phyloP scores from a whole-genome alignment of 495 filamentous ascomycete genomes.

The Cercophora scortea region DNA sequence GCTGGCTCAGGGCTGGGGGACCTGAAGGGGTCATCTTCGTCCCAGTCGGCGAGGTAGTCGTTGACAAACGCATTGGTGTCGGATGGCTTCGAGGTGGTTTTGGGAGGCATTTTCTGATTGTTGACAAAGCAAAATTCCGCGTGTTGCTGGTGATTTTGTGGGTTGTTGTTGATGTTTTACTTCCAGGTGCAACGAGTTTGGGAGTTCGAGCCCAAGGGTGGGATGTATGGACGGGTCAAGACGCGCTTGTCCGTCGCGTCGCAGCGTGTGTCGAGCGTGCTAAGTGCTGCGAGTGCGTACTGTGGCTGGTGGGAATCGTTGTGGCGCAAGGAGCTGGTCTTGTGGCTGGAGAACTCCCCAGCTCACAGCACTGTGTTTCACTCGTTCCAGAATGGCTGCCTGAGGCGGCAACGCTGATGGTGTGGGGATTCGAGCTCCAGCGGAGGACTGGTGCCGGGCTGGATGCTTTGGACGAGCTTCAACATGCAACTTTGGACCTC shows the following conservation, averaged over 20 bases:
- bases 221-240: neutral
- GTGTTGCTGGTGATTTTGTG: neutral
- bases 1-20: constrained; percentile 24
- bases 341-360: neutral
- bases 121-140: neutral
- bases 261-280: too few relatives aligned
- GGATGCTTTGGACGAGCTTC: too few relatives aligned
- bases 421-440: neutral
- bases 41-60: constrained; percentile 21
- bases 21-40: constrained; percentile 24
- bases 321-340: constrained; percentile 3
- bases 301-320: neutral
- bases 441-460: too few relatives aligned
- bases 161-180: too few relatives aligned
- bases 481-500: neutral
- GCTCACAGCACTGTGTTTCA: too few relatives aligned
- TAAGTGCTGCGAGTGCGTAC: constrained; percentile 1
- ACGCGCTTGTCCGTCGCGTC: constrained; percentile 9
- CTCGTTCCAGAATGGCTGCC: constrained; percentile 1
- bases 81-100: neutral
- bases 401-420: constrained; percentile 15
- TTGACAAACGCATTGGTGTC: constrained; percentile 9
- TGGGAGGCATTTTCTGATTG: constrained; percentile 10
- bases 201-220: neutral
- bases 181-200: neutral